Percentiles rank a stretch among this genome's conserved stretches.
Evolutionary conservation across 192 early-diverging fungal species (phyloP).

Genomic region (Coemansia sp.): DNA sequence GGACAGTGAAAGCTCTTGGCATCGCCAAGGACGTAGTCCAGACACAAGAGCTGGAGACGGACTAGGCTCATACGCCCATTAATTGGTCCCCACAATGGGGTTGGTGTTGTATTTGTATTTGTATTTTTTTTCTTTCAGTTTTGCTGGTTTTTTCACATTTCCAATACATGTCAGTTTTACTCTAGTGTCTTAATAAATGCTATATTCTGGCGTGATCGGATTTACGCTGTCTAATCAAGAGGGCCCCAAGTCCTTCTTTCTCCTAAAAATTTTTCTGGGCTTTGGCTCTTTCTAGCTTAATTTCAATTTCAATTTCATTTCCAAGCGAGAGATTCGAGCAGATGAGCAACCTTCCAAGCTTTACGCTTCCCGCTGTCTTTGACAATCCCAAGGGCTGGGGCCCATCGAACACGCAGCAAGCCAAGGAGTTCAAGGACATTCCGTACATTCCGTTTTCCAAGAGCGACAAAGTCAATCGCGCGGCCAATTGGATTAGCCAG

Average conservation of each 20-base stretch:
- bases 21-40: too few relatives aligned
- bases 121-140: too few relatives aligned
- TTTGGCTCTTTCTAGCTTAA: not conserved
- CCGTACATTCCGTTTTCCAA: constrained; percentile 96
- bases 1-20: too few relatives aligned
- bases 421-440: constrained; percentile 69
- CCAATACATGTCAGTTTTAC: too few relatives aligned
- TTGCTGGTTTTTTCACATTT: too few relatives aligned
- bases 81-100: too few relatives aligned
- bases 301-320: constrained; percentile 1
- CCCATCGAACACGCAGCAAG: constrained; percentile 63
- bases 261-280: not conserved
- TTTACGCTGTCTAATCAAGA: not conserved
- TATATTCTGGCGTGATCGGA: not conserved
- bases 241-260: not conserved
- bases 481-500: constrained; percentile 88
- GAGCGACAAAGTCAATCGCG: constrained; percentile 90
- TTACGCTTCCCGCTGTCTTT: constrained; percentile 73
- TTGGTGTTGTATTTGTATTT: too few relatives aligned
- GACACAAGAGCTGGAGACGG: too few relatives aligned
- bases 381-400: constrained; percentile 91
- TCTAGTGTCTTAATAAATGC: too few relatives aligned
- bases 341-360: constrained; percentile 56
- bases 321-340: constrained; percentile 4
- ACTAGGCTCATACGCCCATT: too few relatives aligned